Evolutionary conservation across 2,329 filamentous ascomycete species (phyloP).

Genomic region (Sclerotinia minor): DNA sequence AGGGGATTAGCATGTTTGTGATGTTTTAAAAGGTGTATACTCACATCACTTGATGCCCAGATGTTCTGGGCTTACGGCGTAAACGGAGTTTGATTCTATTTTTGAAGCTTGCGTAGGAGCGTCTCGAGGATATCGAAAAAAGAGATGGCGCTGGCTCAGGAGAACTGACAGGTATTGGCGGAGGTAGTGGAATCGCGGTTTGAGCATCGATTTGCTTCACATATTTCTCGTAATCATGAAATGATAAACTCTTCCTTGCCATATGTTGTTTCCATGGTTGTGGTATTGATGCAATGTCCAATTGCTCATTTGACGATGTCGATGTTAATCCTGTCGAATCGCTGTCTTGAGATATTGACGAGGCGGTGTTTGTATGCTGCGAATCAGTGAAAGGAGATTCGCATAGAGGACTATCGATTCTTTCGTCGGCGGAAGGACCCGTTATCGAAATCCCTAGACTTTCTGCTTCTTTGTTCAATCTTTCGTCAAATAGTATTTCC

Average conservation of each 20-base stretch:
- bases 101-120: conserved; percentile 37
- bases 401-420: conserved; percentile 30
- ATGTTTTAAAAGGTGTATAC: conserved; percentile 17
- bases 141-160: conserved; percentile 37
- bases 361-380: conserved; percentile 35
- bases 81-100: conserved; percentile 35
- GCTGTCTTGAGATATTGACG: conserved; percentile 36
- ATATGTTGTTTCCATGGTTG: conserved; percentile 29
- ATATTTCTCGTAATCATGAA: conserved; percentile 40
- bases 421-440: conserved; percentile 26
- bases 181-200: conserved; percentile 20
- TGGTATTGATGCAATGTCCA: conserved; percentile 1
- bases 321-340: conserved; percentile 38
- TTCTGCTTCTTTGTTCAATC: conserved; percentile 35
- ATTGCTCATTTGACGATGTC: conserved; percentile 34
- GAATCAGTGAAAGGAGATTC: conserved; percentile 35
- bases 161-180: conserved; percentile 25
- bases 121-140: conserved; percentile 38
- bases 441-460: conserved; percentile 38
- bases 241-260: conserved; percentile 36
- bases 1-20: conserved; percentile 27
- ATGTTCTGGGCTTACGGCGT: conserved; percentile 30
- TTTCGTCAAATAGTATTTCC: conserved; percentile 35
- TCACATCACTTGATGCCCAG: conserved; percentile 35
- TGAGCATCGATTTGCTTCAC: conserved; percentile 34